Conservation (phyloP, 2,329 filamentous ascomycete species). For the Tolypocladium sp. region DNA sequence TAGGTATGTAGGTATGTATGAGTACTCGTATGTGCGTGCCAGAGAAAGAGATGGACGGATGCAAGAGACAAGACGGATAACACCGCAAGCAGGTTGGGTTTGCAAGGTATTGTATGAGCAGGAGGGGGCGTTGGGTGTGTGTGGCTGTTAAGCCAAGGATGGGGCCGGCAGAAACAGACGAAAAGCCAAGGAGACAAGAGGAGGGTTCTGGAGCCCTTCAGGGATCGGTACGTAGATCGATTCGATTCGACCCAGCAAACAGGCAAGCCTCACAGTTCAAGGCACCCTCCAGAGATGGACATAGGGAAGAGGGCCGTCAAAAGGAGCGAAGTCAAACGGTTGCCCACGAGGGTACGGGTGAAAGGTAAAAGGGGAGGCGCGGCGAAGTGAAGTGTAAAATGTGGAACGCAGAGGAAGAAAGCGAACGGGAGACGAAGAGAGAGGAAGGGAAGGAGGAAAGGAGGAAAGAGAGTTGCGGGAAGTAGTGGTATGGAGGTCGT, state of each 20-base stretch:
- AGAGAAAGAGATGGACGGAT: background rate
- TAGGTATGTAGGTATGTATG: background rate
- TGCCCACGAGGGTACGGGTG: background rate
- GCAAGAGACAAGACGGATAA: background rate
- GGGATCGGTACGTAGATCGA: background rate
- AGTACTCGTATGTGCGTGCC: background rate
- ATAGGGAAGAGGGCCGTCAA: background rate
- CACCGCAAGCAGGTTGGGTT: background rate
- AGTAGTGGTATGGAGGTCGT: background rate
- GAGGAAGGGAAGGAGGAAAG: background rate
- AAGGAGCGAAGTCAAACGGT: background rate
- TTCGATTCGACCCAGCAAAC: background rate
- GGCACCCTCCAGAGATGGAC: background rate
- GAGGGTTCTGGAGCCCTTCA: background rate
- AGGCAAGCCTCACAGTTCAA: background rate
- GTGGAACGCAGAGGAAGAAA: background rate
- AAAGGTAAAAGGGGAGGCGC: background rate
- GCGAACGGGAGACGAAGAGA: background rate
- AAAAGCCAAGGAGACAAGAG: background rate
- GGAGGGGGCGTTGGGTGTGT: background rate
- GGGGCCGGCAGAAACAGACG: background rate
- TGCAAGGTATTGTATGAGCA: background rate
- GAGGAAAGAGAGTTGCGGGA: background rate
- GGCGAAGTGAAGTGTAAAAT: background rate
- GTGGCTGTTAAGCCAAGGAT: slow-evolving; percentile 1